Base-by-base conservation (phyloP, 345 rosid genomes). In the Salix caprea region DNA sequence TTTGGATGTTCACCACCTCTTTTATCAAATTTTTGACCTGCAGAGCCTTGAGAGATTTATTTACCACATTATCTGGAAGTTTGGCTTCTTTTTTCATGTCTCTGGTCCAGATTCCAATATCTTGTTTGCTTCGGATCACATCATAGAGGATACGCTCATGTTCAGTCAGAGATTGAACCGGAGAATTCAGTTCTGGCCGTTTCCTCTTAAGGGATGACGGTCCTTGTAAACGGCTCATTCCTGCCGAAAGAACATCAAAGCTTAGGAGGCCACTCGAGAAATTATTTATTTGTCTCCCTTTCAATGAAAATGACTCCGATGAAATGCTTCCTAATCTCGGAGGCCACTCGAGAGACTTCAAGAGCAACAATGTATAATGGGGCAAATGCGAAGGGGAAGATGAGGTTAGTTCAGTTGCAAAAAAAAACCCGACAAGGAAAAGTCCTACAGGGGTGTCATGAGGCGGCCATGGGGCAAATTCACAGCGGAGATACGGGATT, bases 121-220 rank as follows among this genome's bases (percentile, higher is more conserved):
- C 90, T 86, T 89, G 71, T 76, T 88, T 92, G 84, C 86, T 81
- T 60, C 73, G 80, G 50, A 96, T 92, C 18, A 82, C 21, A 32
- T 82, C 77, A 16, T 83, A 85, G 36, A 92, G 65, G 10, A 44
- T 70, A 30, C 76, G 82, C 82, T 93, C 96, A 18, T 91, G 87
- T 46, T 86, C 90, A 21, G 89, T 84, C 69, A 86, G 74, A 52
- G 84, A 75, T 50, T 72, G 75, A 28, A 76, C 32, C 18, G 83
- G 71, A 23, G 87, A 81, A 44, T 74, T 77, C 4, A 82, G 32
- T 26, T 83, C 96, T 2, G 89, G 82, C 14, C 84, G 86, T 79
- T 87, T 89, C 79, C 97, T 87, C 79, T 90, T 92, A 39, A 66
- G 76, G 10, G 83, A 32, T 9, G 68, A 7, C 10, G 48, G 65